Conservation (phyloP, 345 rosid species). For the Hibiscus trionum region DNA sequence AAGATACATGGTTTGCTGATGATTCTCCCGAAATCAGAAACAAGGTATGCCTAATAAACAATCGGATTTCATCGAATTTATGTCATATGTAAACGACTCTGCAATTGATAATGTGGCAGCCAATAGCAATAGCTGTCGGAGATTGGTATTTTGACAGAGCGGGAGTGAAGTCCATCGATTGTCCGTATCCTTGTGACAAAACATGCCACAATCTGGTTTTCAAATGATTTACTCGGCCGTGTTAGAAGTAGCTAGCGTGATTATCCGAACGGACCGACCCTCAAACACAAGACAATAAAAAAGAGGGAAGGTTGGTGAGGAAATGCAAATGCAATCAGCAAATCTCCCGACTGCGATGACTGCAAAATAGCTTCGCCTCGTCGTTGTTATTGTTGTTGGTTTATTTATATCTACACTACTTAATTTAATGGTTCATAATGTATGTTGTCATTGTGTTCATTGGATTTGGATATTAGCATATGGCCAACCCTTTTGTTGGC, state of each 20-base stretch:
- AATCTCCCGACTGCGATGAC: conserved; percentile 1
- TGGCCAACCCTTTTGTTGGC: too few species aligned
- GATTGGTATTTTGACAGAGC: conserved; percentile 91
- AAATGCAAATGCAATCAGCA: conserved; percentile 22
- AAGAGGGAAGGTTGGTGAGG: conserved; percentile 13
- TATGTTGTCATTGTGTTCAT: not conserved
- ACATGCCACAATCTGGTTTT: conserved; percentile 92
- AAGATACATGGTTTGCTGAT: conserved; percentile 90
- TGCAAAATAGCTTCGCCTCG: not conserved
- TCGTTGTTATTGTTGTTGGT: not conserved
- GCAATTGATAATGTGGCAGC: conserved; percentile 35
- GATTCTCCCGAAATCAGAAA: conserved; percentile 65
- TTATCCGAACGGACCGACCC: not conserved
- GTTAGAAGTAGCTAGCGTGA: not conserved
- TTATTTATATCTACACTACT: not conserved
- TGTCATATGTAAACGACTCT: not conserved
- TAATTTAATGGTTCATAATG: not conserved
- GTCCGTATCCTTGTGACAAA: conserved; percentile 84
- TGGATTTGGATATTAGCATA: not conserved
- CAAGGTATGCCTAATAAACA: conserved; percentile 44
- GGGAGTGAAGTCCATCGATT: conserved; percentile 54
- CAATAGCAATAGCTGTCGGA: conserved; percentile 80
- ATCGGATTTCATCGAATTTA: not conserved
- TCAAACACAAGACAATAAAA: conserved; percentile 25
- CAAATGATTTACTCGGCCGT: conserved; percentile 20